Conservation (phyloP, 2,329 filamentous ascomycete species). For the Fusarium citri region DNA sequence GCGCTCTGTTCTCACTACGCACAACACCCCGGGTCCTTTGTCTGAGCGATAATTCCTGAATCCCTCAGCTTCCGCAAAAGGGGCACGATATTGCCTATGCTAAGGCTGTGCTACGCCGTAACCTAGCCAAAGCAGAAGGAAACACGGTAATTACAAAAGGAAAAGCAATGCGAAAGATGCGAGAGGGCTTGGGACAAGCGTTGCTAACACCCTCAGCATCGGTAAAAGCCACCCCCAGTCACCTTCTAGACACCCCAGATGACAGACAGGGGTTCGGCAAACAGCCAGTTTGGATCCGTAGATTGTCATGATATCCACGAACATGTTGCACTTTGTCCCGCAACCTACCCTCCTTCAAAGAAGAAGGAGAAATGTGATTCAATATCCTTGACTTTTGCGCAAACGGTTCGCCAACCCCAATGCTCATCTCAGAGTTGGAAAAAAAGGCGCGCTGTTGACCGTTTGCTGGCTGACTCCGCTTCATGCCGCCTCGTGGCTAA, state of each 20-base stretch:
- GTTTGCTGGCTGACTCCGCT: constrained; percentile 37
- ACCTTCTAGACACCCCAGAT: constrained; percentile 29
- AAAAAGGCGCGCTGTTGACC: constrained; percentile 29
- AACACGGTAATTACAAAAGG: constrained; percentile 10
- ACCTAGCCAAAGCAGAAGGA: constrained; percentile 18
- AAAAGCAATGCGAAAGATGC: constrained; percentile 34
- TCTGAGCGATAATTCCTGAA: constrained; percentile 35
- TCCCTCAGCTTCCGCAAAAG: constrained; percentile 31
- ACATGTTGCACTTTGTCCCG: constrained; percentile 19
- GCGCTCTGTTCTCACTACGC: constrained; percentile 10
- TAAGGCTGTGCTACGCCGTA: constrained; percentile 31
- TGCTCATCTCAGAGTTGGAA: constrained; percentile 3
- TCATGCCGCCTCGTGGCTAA: constrained; percentile 38
- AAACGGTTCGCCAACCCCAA: constrained; percentile 23
- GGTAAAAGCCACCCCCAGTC: constrained; percentile 27
- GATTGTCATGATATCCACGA: constrained; percentile 36
- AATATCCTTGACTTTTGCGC: constrained; percentile 12
- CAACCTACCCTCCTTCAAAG: constrained; percentile 28
- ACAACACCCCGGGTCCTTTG: constrained; percentile 27
- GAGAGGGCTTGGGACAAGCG: constrained; percentile 10
- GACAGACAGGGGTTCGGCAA: constrained; percentile 35
- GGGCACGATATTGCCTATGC: constrained; percentile 14
- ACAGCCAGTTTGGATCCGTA: constrained; percentile 35
- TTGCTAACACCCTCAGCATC: constrained; percentile 27
- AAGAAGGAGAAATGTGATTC: constrained; percentile 17